Evolutionary conservation across 495 filamentous ascomycete species (phyloP).

Genomic region (Trichoderma gamsii): DNA sequence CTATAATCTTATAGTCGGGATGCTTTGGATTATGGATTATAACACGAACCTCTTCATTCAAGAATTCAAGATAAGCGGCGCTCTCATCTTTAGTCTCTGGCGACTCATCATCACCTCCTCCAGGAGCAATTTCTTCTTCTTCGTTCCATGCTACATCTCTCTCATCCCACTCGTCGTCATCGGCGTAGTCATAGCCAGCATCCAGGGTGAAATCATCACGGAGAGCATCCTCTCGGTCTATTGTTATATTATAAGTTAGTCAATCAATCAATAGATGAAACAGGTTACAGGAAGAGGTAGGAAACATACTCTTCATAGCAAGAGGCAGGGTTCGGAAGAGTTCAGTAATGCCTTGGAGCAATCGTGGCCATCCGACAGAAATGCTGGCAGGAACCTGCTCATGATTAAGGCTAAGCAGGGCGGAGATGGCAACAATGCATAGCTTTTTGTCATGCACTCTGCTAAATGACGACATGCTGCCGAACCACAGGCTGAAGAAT

Average conservation of each 20-base stretch:
- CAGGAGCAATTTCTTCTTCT: slow-evolving; percentile 25
- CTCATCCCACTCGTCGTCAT: slow-evolving; percentile 75
- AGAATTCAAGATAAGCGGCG: slow-evolving; percentile 89
- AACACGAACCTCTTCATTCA: slow-evolving; percentile 72
- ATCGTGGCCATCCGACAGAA: slow-evolving; percentile 92
- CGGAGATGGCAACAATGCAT: slow-evolving; percentile 85
- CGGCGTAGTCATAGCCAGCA: slow-evolving; percentile 66
- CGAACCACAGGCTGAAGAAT: slow-evolving; percentile 97
- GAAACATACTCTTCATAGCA: slow-evolving; percentile 68
- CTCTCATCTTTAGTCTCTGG: slow-evolving; percentile 80
- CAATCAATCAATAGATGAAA: neutral
- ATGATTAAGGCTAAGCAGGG: slow-evolving; percentile 68
- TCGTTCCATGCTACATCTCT: slow-evolving; percentile 52
- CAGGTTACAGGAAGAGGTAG: neutral
- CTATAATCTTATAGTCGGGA: neutral
- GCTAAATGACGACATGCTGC: slow-evolving; percentile 87
- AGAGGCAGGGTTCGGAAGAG: slow-evolving; percentile 88
- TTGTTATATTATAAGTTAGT: slow-evolving; percentile 17
- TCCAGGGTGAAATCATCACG: slow-evolving; percentile 77
- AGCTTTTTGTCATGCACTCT: slow-evolving; percentile 98
- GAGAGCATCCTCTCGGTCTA: slow-evolving; percentile 85
- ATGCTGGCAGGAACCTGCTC: slow-evolving; percentile 80
- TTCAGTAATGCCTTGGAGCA: slow-evolving; percentile 82
- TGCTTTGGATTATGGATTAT: neutral
- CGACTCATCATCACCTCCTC: slow-evolving; percentile 35